A percentile compares a stretch with the other conserved stretches of the same genome.
phyloP scores from a whole-genome alignment of 2,329 filamentous ascomycete species.

The Chalaropsis thielavioides region DNA sequence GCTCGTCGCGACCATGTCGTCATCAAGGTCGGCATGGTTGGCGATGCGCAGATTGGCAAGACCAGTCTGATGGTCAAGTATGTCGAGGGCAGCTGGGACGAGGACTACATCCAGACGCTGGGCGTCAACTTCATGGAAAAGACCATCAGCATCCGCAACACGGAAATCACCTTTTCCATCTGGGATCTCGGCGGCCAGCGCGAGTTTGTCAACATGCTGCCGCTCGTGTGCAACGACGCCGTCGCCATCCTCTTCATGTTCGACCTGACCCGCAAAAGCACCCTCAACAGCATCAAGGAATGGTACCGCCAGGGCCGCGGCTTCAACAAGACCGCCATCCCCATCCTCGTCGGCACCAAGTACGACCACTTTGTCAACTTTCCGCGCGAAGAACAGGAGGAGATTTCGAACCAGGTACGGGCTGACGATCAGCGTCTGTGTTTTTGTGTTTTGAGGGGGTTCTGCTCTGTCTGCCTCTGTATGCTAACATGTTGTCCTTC shows the following conservation, averaged over 20 bases:
- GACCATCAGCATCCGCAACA: constrained; percentile 97
- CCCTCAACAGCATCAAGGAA: constrained; percentile 97
- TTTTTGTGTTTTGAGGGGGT: too few species aligned
- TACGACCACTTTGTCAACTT: constrained; percentile 99
- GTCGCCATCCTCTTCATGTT: constrained; percentile 99
- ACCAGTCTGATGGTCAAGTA: constrained; percentile 99
- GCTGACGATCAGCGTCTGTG: too few species aligned
- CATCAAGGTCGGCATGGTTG: constrained; percentile 99
- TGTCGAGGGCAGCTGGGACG: constrained; percentile 97
- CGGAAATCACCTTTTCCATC: constrained; percentile 98
- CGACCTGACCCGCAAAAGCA: constrained; percentile 93
- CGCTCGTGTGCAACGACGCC: constrained; percentile 96
- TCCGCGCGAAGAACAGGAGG: constrained; percentile 89
- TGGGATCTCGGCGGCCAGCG: constrained; percentile 97
- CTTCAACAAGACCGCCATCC: constrained; percentile 99
- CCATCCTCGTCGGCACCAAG: constrained; percentile 91
- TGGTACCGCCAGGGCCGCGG: constrained; percentile 96
- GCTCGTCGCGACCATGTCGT: constrained; percentile 62
- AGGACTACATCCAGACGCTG: constrained; percentile 97
- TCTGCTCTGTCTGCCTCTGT: neutral
- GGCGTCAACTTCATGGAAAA: constrained; percentile 99
- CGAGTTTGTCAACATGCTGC: constrained; percentile 99
- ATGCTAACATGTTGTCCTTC: neutral
- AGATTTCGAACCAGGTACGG: constrained; percentile 83
- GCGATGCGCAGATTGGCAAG: constrained; percentile 97